These are phyloP conservation scores for Tetraselmis chui DNA, from an alignment of 139 green algal species.

Conservation along the genomic window DNA sequence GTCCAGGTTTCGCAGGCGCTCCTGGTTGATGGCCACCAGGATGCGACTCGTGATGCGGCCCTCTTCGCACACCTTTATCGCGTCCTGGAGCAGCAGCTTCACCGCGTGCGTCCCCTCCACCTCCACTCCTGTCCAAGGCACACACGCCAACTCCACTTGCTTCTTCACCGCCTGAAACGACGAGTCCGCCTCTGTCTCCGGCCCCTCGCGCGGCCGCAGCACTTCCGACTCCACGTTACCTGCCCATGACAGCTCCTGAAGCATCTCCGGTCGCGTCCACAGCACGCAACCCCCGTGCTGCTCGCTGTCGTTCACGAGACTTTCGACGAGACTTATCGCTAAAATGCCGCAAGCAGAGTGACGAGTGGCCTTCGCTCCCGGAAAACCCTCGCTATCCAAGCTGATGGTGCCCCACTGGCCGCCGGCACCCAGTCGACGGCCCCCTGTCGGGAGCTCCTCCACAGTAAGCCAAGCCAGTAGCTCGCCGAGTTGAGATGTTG, in stretches of 20 bases:
- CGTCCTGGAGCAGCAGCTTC: background rate
- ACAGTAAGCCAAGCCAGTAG: background rate
- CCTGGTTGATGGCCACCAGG: background rate
- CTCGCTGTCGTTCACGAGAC: background rate
- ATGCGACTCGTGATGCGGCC: background rate
- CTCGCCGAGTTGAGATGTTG: background rate
- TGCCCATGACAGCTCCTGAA: background rate
- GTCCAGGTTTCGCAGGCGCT: background rate
- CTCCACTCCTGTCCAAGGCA: background rate
- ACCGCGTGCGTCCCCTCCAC: background rate
- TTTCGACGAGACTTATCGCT: background rate
- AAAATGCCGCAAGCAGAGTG: background rate
- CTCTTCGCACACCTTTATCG: background rate
- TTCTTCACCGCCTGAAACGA: background rate
- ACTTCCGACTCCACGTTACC: background rate
- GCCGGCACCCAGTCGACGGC: background rate
- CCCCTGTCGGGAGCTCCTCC: background rate
- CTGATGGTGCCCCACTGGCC: background rate
- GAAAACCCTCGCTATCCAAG: background rate
- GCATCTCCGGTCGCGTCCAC: background rate
- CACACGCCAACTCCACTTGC: background rate
- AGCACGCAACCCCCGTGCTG: background rate
- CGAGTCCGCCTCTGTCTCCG: background rate
- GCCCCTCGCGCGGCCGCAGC: too few species aligned
- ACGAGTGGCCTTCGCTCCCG: background rate